Evolutionary conservation across 805 yeast genomes (phyloP), one percentile per base, ranked within the genome.

Genomic region (Sungouiozyma ichnusensis): DNA sequence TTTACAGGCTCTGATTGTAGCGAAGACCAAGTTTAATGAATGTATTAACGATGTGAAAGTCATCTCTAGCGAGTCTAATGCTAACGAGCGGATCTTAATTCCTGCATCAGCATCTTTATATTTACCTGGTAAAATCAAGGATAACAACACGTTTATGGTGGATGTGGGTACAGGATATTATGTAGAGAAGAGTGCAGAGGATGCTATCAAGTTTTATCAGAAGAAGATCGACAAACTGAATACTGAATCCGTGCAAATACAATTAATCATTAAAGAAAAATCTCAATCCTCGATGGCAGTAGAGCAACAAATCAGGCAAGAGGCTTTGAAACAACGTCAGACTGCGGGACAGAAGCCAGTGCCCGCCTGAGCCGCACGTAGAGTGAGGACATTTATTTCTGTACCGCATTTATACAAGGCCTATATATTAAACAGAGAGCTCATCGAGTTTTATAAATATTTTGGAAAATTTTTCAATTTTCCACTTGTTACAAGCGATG

Each of bases 121-220:
- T 51, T 81, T 92, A 20, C 95, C 96, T 3, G 98, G 97, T 2
- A 74, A 68, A 41, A 72, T 85, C 40, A 68, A 71, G 36, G 76
- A 81, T 44, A 72, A 72, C 40, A 73, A 79, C 45, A 77, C 73
- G 44, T 92, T 81, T 53, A 68, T 92, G 58, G 95, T 92, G 8
- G 98, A 92, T 58, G 80, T 92, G 19, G 98, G 98, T 31, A 92
- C 98, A 0, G 97, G 97, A 2, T 92, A 92, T 59, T 92, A 74
- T 58, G 88, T 87, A 15, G 95, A 86, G 57, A 92, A 92, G 63
- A 62, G 62, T 38, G 74, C 76, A 0, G 65, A 66, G 6, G 86
- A 83, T 37, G 81, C 96, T 1, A 67, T 75, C 47, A 62, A 60
- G 42, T 90, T 86, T 54, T 90, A 85, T 60, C 74, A 79, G 45